Percentiles rank a stretch among this genome's conserved stretches.
Evolutionary conservation across 768 basidiomycete genomes (phyloP).

Genomic region (Neoboletus subvelutipes): DNA sequence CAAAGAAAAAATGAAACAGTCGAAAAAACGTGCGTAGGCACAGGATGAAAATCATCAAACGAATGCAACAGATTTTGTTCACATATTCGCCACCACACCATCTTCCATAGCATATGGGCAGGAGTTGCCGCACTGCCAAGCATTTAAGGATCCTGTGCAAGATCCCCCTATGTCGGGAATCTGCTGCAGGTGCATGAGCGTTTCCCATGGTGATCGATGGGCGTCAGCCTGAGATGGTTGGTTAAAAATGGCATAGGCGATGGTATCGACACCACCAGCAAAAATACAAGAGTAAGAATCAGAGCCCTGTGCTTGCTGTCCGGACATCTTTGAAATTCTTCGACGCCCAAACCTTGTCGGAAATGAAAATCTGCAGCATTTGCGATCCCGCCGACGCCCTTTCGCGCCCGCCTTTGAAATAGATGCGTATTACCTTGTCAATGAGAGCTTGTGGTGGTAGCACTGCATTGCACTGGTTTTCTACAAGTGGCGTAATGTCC

Average conservation of each 20-base stretch:
- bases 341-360: slow-evolving; percentile 10
- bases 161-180: neutral
- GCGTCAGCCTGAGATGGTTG: neutral
- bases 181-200: neutral
- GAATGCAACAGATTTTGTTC: neutral
- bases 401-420: neutral
- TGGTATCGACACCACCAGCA: too few species aligned
- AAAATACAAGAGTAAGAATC: slow-evolving; percentile 6
- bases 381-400: neutral
- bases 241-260: slow-evolving; percentile 9
- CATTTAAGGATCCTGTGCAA: neutral
- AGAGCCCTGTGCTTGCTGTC: neutral
- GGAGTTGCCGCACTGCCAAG: neutral
- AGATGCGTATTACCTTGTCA: slow-evolving; percentile 15
- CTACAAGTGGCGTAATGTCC: slow-evolving; percentile 13
- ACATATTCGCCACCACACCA: neutral
- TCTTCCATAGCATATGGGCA: slow-evolving; percentile 8
- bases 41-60: neutral
- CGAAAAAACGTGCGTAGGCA: neutral
- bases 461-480: slow-evolving; percentile 20
- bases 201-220: too few species aligned
- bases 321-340: neutral
- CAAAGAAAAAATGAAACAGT: neutral
- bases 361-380: slow-evolving; percentile 21
- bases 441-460: slow-evolving; percentile 8